Evolutionary conservation across 1,284 basidiomycete genomes (phyloP), one percentile per base, ranked within the genome.

Genomic region (Melampsora occidentalis): DNA sequence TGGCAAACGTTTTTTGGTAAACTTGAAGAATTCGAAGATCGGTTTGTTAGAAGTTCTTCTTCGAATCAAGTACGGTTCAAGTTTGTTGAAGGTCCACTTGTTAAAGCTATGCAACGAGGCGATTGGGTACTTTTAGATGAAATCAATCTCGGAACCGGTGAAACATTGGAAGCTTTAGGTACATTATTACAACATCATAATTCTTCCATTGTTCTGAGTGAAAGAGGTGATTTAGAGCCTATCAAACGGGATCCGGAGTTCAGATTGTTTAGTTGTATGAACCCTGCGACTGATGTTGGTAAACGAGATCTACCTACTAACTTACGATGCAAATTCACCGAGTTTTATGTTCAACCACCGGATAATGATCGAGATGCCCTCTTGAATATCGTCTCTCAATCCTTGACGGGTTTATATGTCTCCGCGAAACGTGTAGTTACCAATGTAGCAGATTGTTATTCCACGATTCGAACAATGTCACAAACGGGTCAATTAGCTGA

Each of bases 191-290:
- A 92, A 80, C 89, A 90, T n/a, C 88, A 92, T 0, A 89, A 88
- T 9, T 89, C 93, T 0, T 98, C 95, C 0, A 90, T 99, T 77
- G 93, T 94, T 0, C 86, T 99, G 72, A 96, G 94, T 0, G 97
- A 99, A 82, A 90, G 94, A 82, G 97, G 96, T 0, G 92, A 94
- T 39, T 84, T 98, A 75, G 93, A 95, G 81, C 91, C 93, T 0
- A 87, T 99, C 33, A 89, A 90, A 46, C 90, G 97, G 0, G 97
- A 99, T 83, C 90, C 93, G 22, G 90, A 97, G 80, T 99, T 99
- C 85, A 91, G 96, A 33, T 86, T 99, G 9, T 99, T 99, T 81
- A 95, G 94, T 1, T 99, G 97, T 83, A 99, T 99, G 97, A 99
- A 99, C 82, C 97, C 97, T 1, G 97, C 97, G 0, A 99, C 96